Evolutionary conservation across 495 filamentous ascomycete genomes (phyloP).

Genomic region (Penicillium dipodomyicola): DNA sequence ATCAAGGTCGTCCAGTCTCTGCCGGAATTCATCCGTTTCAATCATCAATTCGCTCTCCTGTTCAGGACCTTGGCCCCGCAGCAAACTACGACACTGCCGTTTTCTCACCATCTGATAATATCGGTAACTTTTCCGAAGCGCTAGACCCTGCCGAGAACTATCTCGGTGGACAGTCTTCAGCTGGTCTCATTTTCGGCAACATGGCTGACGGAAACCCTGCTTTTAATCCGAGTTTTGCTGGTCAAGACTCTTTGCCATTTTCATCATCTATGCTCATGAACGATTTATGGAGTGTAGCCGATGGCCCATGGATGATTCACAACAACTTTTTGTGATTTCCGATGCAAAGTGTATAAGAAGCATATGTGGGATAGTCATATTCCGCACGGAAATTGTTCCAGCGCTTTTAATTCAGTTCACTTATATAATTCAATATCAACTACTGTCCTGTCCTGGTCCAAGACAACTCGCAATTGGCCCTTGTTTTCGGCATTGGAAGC

Average conservation of each 20-base stretch:
- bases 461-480: conserved; percentile 16
- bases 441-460: conserved; percentile 14
- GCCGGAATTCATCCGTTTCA: not conserved
- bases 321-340: conserved; percentile 21
- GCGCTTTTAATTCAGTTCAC: not conserved
- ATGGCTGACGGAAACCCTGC: conserved; percentile 15
- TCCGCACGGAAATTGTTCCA: not conserved
- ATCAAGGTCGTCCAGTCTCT: not conserved
- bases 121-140: conserved; percentile 1
- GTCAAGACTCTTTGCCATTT: conserved; percentile 23
- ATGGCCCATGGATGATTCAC: conserved; percentile 44
- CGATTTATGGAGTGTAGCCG: conserved; percentile 43
- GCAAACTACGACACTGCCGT: conserved; percentile 8
- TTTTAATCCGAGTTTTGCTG: conserved; percentile 16
- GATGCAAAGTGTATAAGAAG: not conserved
- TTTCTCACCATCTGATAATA: conserved; percentile 11
- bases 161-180: conserved; percentile 15
- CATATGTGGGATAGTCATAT: not conserved
- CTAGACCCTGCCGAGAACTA: conserved; percentile 4
- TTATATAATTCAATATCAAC: not conserved
- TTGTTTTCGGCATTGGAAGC: not conserved
- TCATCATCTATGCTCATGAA: conserved; percentile 25
- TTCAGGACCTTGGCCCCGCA: not conserved
- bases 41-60: conserved; percentile 1
- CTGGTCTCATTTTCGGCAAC: conserved; percentile 28